Base-by-base conservation (phyloP, 371 early-diverging fungal genomes). In the Syncephalastrum contaminatum region DNA sequence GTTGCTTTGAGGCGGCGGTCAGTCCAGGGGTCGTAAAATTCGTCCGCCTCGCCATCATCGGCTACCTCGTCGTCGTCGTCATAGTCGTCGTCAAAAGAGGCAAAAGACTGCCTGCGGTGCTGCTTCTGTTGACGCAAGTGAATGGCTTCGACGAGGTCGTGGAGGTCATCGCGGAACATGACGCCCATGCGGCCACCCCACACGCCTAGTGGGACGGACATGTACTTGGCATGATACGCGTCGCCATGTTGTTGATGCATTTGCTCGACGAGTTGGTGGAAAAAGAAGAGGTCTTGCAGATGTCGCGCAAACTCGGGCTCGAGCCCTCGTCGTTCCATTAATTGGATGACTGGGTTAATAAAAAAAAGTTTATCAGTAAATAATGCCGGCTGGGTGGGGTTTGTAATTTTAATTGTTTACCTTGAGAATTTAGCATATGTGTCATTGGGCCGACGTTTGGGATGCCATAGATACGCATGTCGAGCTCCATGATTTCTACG, bases 121-220 rank as follows among this genome's bases (percentile, higher is more conserved):
- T 25, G 25, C 36, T 55, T 42, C 27, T 55, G 56, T 41, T 55
- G 48, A 14, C 42, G 47, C 24, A 30, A 20, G 40, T 68, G 64
- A 13, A 62, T 44, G 13, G 56, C 54, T 39, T 69, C 72, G 4
- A 67, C 61, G 12, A 77, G 41, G 24, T 51, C 40, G 44, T 70
- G 60, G 2, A 73, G 49, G 49, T 77, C 77, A 22, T 77, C 73
- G 30, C 65, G 54, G 48, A 77, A 73, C 57, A 77, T 62, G 25
- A 73, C 69, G 12, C 77, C 77, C 18, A 77, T 45, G 18, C 67
- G 54, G 18, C 77, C 77, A 7, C 70, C 77, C 77, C 77, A 77
- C 19, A 67, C 57, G 8, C 77, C 77, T 19, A 77, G 24, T 3
- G 77, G 77, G 15, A 77, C 43, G 15, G 77, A 77, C 10, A 61